Conservation (phyloP, 164 flowering plant species). For the Saururus chinensis region DNA sequence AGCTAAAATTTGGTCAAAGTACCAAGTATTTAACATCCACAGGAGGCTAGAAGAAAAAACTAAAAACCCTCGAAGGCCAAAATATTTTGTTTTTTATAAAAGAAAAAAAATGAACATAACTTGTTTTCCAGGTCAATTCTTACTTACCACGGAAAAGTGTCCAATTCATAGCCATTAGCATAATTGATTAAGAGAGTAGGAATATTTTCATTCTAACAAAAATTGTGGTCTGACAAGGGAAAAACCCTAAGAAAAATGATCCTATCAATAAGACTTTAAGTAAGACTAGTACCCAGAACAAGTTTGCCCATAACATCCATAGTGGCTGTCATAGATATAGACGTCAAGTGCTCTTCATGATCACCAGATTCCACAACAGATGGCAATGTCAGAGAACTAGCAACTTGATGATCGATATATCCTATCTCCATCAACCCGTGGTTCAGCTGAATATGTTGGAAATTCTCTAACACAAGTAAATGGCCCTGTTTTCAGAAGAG, state of each 20-base stretch:
- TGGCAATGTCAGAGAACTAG: constrained; percentile 5
- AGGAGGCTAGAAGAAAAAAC: too few species aligned
- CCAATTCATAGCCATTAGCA: neutral
- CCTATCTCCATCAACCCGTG: constrained; percentile 96
- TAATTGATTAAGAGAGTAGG: too few species aligned
- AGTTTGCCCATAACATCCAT: constrained; percentile 63
- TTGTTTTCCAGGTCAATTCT: too few species aligned
- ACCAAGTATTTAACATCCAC: too few species aligned
- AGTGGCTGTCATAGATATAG: constrained; percentile 90
- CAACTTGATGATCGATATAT: constrained; percentile 44
- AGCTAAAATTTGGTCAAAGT: too few species aligned
- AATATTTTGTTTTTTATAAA: too few species aligned
- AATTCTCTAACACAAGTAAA: constrained; percentile 68
- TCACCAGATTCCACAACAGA: constrained; percentile 19
- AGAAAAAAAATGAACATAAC: too few species aligned
- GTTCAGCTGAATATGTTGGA: constrained; percentile 41
- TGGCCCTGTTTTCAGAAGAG: constrained; percentile 52
- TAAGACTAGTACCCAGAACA: constrained; percentile 50
- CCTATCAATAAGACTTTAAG: neutral
- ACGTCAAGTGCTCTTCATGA: constrained; percentile 29
- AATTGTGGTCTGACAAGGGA: neutral
- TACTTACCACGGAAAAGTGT: neutral
- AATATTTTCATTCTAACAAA: too few species aligned
- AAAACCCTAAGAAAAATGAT: neutral
- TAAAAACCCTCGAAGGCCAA: too few species aligned